Evolutionary conservation across 345 rosid species (phyloP).

Genomic region (Pugionium dolabratum): DNA sequence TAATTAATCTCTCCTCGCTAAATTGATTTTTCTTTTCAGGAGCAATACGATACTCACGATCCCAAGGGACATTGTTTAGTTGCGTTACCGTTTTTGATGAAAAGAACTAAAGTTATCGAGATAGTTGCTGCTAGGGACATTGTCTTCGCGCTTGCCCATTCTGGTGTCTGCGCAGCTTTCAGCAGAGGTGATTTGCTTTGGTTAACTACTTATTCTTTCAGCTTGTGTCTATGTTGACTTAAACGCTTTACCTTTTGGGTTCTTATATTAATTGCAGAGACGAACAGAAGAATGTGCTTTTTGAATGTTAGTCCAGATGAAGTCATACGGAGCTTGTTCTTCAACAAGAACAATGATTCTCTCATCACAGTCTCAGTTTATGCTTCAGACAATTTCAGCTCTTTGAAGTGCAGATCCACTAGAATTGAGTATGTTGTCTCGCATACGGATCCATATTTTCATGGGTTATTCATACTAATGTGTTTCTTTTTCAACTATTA

Average conservation of each 20-base stretch:
- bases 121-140: slow-evolving; percentile 94
- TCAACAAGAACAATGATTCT: slow-evolving; percentile 94
- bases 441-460: not conserved
- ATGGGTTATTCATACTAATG: not conserved
- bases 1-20: not conserved
- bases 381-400: slow-evolving; percentile 92
- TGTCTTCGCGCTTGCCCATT: slow-evolving; percentile 94
- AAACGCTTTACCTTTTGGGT: not conserved
- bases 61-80: slow-evolving; percentile 78
- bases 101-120: slow-evolving; percentile 89
- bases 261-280: slow-evolving; percentile 52
- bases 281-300: slow-evolving; percentile 82
- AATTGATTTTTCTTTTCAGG: slow-evolving; percentile 43
- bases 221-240: slow-evolving; percentile 6
- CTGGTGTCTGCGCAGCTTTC: slow-evolving; percentile 95
- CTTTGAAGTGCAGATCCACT: slow-evolving; percentile 95
- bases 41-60: slow-evolving; percentile 95
- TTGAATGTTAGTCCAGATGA: slow-evolving; percentile 90
- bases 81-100: slow-evolving; percentile 86
- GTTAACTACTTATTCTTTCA: not conserved
- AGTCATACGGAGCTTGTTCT: slow-evolving; percentile 85
- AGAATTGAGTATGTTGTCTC: slow-evolving; percentile 69
- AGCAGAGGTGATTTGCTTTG: slow-evolving; percentile 62
- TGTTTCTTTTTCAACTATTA: slow-evolving; percentile 37
- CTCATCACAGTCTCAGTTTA: slow-evolving; percentile 96